Base-by-base conservation (phyloP, 768 basidiomycete genomes). In the Peribolospora kevripleyi region DNA sequence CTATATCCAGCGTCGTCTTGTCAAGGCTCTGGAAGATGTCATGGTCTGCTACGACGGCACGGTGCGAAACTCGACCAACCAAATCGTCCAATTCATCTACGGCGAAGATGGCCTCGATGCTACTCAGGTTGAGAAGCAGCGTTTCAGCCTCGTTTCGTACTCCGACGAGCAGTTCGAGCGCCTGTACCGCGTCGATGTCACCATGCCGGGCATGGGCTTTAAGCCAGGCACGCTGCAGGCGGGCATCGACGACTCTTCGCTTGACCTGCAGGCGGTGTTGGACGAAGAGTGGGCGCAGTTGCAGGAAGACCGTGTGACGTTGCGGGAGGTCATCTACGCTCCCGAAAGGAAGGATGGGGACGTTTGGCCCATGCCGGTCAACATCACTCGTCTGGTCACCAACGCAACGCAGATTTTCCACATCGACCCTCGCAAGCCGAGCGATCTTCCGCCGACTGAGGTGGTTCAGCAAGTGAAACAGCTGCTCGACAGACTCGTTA, bases 101-200 rank as follows among this genome's bases (percentile, higher is more conserved):
- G 93, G 93, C 40, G 93, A 98, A 66, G 93, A 98, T 63, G 93
- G 93, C 47, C 95, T 97, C 84, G 93, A 98, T 64, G 93, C 85
- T 57, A 86, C 87, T 0, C 90, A 80, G 68, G 93, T 98, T 66
- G 93, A 98, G 71, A 82, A 82, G 59, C 93, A 98, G 69, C 81
- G 76, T 53, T 80, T 95, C 53, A 86, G 91, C 61, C 86, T 84
- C 0, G 88, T 86, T 60, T 80, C 76, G 36, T 71, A 93, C 57
- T 82, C 75, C 61, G 69, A 93, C 67, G 73, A 72, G 59, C 78
- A 82, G 54, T 97, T 95, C 69, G 82, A 88, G 65, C 80, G 82
- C 67, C 78, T 80, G 59, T 98, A 87, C 67, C 81, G 84, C n/a
- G 86, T 98, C 48, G 93, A 97, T 62, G 58, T 69, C 46, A 88